Conservation (phyloP, 2,329 filamentous ascomycete species). For the Pseudocercospora vitis region DNA sequence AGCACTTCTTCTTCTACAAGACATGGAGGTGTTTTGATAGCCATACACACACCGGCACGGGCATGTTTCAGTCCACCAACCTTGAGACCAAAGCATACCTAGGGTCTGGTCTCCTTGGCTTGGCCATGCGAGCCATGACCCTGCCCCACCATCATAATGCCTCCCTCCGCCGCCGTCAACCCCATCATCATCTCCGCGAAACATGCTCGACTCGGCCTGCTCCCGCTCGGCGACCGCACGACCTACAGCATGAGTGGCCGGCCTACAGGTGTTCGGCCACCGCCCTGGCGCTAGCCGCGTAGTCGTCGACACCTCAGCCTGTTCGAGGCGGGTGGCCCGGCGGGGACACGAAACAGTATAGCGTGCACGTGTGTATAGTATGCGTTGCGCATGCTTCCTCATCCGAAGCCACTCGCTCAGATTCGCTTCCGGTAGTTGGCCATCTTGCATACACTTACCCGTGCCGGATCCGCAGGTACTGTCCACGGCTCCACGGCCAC, state of each 20-base stretch:
- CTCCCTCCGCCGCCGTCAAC: not conserved
- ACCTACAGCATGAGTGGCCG: too few relatives aligned
- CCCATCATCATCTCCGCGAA: not conserved
- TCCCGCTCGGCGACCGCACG: not conserved
- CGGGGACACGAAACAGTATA: not conserved
- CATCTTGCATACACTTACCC: not conserved
- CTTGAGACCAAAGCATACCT: too few relatives aligned
- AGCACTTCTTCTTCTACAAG: too few relatives aligned
- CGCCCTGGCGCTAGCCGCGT: not conserved
- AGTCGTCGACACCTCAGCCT: not conserved
- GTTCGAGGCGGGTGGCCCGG: not conserved
- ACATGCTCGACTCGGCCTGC: not conserved
- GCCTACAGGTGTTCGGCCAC: not conserved
- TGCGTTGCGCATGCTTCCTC: conserved; percentile 12
- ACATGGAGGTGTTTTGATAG: too few relatives aligned
- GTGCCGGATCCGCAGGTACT: not conserved
- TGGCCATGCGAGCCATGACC: too few relatives aligned
- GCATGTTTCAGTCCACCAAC: too few relatives aligned
- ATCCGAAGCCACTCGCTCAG: not conserved
- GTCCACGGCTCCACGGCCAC: not conserved
- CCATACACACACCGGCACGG: too few relatives aligned
- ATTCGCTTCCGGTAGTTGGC: not conserved
- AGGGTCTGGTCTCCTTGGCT: too few relatives aligned
- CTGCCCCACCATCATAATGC: too few relatives aligned
- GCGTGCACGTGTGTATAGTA: too few relatives aligned